These are phyloP conservation scores for Rhodotorula paludigena DNA, from an alignment of 768 basidiomycete genomes.

Conservation along the genomic window DNA sequence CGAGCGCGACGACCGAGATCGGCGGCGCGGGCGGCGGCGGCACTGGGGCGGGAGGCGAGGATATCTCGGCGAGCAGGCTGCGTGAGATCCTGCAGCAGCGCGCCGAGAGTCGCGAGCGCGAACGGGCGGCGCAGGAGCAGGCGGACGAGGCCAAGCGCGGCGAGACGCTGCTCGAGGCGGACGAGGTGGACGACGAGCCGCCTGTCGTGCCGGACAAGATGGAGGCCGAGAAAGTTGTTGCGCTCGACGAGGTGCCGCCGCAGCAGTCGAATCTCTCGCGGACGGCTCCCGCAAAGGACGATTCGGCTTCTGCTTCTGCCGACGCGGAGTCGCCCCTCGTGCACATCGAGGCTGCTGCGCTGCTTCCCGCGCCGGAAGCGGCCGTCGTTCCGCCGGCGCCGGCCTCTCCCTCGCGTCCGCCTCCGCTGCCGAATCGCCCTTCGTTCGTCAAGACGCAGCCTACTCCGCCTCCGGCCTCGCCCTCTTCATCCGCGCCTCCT, in stretches of 20 bases:
- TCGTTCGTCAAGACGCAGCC: constrained; percentile 3
- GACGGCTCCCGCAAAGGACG: constrained; percentile 1
- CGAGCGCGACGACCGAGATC: background rate
- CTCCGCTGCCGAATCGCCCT: background rate
- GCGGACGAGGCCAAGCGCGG: background rate
- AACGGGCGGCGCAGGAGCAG: constrained; percentile 8
- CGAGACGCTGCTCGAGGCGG: background rate
- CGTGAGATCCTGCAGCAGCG: constrained; percentile 23
- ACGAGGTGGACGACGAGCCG: background rate
- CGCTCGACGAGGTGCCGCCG: background rate
- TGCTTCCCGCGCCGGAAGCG: too few relatives aligned
- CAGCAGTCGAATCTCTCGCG: constrained; percentile 12
- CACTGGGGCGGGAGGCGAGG: background rate
- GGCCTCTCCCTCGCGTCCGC: background rate
- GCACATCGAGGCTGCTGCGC: background rate
- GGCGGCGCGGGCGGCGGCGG: background rate
- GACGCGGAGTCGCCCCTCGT: background rate
- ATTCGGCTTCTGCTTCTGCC: background rate
- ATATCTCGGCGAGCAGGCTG: constrained; percentile 19
- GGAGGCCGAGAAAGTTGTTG: background rate
- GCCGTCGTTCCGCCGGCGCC: background rate
- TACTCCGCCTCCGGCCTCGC: background rate
- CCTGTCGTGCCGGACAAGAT: too few relatives aligned
- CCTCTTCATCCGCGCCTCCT: background rate
- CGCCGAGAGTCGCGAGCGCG: constrained; percentile 24